Evolutionary conservation across 305 asterid species (phyloP).

Genomic region (Coffea humblotiana): DNA sequence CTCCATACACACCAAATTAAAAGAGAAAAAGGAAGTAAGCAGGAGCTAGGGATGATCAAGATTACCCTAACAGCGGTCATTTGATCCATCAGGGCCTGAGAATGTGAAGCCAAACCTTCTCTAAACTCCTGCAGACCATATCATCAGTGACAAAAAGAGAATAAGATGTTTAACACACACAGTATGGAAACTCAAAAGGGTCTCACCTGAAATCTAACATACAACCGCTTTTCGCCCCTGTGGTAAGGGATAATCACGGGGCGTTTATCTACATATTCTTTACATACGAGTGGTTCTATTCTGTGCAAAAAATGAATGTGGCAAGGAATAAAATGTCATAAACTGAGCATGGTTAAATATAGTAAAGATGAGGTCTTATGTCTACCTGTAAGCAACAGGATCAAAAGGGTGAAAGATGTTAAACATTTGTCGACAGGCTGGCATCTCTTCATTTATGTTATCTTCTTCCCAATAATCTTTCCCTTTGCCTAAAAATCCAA

Average conservation of each 20-base stretch:
- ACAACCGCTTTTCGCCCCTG: constrained; percentile 94
- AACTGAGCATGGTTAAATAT: not conserved
- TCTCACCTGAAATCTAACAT: constrained; percentile 80
- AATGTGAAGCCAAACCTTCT: constrained; percentile 71
- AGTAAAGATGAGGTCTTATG: constrained; percentile 11
- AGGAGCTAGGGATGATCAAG: not conserved
- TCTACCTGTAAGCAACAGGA: constrained; percentile 93
- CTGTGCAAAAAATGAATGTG: constrained; percentile 39
- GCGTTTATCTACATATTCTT: constrained; percentile 65
- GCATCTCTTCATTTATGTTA: constrained; percentile 84
- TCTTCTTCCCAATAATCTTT: constrained; percentile 83
- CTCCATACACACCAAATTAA: not conserved
- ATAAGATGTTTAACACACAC: constrained; percentile 15
- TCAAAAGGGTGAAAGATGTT: constrained; percentile 97
- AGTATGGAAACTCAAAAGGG: not conserved
- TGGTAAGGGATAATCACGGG: constrained; percentile 92
- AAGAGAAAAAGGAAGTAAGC: constrained; percentile 6
- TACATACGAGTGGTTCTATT: constrained; percentile 90
- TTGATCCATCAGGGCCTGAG: constrained; percentile 64
- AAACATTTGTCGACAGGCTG: constrained; percentile 87
- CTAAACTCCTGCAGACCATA: constrained; percentile 69
- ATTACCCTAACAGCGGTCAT: constrained; percentile 63
- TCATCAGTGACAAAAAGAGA: constrained; percentile 18
- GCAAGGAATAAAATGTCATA: constrained; percentile 19
- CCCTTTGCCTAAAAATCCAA: constrained; percentile 66